Base-by-base conservation (phyloP, 179 eudicot genomes). In the Sideroxylon spinosum region DNA sequence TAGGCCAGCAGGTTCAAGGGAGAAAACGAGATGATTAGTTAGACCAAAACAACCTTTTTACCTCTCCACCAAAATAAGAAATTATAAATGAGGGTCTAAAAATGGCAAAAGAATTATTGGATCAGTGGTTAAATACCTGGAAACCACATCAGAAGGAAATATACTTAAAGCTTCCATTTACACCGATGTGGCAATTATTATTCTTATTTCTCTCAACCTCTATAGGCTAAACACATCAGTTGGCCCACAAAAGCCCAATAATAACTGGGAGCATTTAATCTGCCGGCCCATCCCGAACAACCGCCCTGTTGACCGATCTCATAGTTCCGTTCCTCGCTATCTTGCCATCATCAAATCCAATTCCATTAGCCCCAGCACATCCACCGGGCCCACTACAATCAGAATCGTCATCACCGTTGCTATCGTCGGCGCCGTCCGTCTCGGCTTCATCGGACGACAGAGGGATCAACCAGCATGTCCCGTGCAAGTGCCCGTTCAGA, bases 401-500 rank as follows among this genome's bases (percentile, higher is more conserved):
- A 14, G 37, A 75, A 10, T 68, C 73, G 6, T 4, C 14, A 5
- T 59, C 52, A 44, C 1, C 80, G 8, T 26, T 73, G 2, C 62
- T 11, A 0, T 61, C 82, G 4, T 65, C 86, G 5, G 28, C 23
- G 0, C 55, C 80, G 7, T 59, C 86, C 5, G 37, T 77, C 0
- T 53, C 80, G 0, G 37, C 83, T 9, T 84, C 91, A 11, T 88
- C 93, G 0, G 89, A 82, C 62, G 97, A 89, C 74, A 93, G 80
- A 0, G 89, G 93, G 22, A 88, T 86, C 1, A 93, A 79, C 93
- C 97, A 94, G n/a, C 97, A 94, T 37, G 90, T 61, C 70, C 98
- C 98, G 65, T 91, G 88, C 74, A 92, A 52, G 78, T 94, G 98
- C 7, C 98, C 98, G n/a, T 94, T 92, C 16, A 94, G 79, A 80